Evolutionary conservation across 441 rosid species (phyloP), one percentile per base, ranked within the genome.

Genomic region (Corymbia calophylla): DNA sequence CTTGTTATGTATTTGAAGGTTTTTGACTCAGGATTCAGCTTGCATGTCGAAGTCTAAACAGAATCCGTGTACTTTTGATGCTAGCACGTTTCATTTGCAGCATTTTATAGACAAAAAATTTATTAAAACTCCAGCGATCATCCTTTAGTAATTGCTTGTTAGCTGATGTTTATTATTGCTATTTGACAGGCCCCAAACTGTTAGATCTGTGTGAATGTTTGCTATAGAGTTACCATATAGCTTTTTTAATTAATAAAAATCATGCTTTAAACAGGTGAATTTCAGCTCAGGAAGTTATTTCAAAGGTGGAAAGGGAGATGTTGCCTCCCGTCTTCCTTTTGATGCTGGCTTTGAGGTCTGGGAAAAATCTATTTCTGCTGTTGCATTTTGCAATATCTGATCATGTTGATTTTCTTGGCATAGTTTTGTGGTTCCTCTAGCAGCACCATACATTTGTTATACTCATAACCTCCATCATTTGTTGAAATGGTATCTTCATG

Each of bases 251-350:
- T 77, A 6, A 21, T 77, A 60, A 39, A 88, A 49, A 56, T 77
- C 81, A 68, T 91, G 62, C 68, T 89, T 17, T 89, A 27, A 47
- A 91, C 88, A 98, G 99, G 99, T 98, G 47, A 98, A 98, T 94
- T 97, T 96, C 94, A 98, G 99, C 94, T 95, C 99, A 77, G 99
- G 99, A 84, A 96, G 97, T 91, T 98, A 97, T 94, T 98, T 98
- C 87, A 66, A 89, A 51, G 98, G 98, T 25, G 92, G 90, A 58
- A 87, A 73, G 64, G 92, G 88, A 51, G 93, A 92, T 86, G 39
- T 91, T 56, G 88, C 48, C 53, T 94, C 99, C 35, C 95, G 66
- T 90, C 98, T 97, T 92, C 99, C 99, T 29, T 95, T 98, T 90
- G 98, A 97, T 94, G 97, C 98, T 88, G 99, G 99, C 88, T 98